Evolutionary conservation across 805 yeast species (phyloP), one percentile per base, ranked within the genome.

Genomic region (Hanseniaspora clermontiae): DNA sequence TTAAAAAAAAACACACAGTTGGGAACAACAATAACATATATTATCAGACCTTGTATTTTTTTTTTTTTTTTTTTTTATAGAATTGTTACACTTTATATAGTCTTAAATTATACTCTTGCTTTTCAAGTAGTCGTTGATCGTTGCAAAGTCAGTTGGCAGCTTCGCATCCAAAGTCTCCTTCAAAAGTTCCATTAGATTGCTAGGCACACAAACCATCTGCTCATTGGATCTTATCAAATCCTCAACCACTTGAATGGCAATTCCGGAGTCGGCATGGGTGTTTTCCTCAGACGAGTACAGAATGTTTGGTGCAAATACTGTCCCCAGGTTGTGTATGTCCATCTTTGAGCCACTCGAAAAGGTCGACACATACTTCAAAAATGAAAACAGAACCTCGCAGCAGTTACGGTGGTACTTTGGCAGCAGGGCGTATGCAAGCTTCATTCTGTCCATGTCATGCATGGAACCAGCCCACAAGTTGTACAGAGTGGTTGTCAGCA

Each of bases 321-420:
- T 93, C 1, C 98, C 95, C 60, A 93, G 75, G 67, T 93, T 93
- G 66, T 89, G 95, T 37, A 86, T 80, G 66, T 91, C 97, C 98
- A 93, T 93, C 71, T 91, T 93, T 3, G 97, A 88, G 0, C 93
- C 93, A 24, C 81, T 90, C 1, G 97, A 86, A 71, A 93, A 93
- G 1, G 97, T 87, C 0, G 97, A 88, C 2, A 90, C 91, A 97
- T 97, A 93, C 68, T 83, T 83, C 65, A 93, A 79, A 68, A 93
- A 93, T 58, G 83, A 81, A 36, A 90, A 74, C 43, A 93, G 71
- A 2, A 90, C 96, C 66, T 93, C 97, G 39, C 90, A 74, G 49
- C 88, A 75, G 66, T 89, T 95, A 57, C 98, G 77, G 65, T 90
- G 84, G 20, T 80, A 75, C 59, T 82, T 74, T 1, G 97, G 97